Conservation (phyloP, 1,139 yeast genomes). For the Kurtzmaniella quercitrusa region DNA sequence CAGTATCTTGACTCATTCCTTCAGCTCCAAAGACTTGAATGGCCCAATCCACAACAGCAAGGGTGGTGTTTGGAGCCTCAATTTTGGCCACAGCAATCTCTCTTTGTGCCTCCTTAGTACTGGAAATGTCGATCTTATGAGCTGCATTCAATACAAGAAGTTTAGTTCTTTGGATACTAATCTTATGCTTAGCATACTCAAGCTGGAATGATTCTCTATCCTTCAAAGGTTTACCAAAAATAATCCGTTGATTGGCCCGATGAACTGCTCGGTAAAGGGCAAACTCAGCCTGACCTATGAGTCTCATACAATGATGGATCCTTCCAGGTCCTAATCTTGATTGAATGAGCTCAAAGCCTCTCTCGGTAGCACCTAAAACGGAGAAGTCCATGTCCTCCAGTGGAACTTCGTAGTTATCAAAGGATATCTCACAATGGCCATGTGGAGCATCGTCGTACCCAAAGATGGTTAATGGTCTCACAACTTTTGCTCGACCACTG, state of each 20-base stretch:
- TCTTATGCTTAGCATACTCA: constrained; percentile 53
- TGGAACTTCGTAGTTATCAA: constrained; percentile 49
- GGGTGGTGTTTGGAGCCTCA: constrained; percentile 56
- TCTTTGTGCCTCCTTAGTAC: constrained; percentile 52
- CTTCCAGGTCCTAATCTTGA: constrained; percentile 72
- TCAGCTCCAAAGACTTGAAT: constrained; percentile 70
- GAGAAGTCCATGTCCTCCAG: constrained; percentile 31
- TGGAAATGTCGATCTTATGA: constrained; percentile 52
- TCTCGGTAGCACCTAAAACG: constrained; percentile 50
- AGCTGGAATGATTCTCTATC: constrained; percentile 51
- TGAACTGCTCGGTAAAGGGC: constrained; percentile 50
- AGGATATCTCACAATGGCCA: constrained; percentile 64
- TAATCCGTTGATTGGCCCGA: constrained; percentile 52
- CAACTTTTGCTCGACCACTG: constrained; percentile 47
- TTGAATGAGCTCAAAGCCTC: constrained; percentile 67
- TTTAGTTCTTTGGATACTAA: constrained; percentile 55
- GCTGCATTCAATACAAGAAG: constrained; percentile 64
- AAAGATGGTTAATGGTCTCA: constrained; percentile 55
- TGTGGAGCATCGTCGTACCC: constrained; percentile 76
- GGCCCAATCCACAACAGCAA: constrained; percentile 59
- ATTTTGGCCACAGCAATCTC: constrained; percentile 71
- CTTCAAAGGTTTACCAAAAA: constrained; percentile 55
- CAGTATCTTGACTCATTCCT: constrained; percentile 64
- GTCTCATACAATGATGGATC: constrained; percentile 72
- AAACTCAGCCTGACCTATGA: constrained; percentile 63